Base-by-base conservation (phyloP, 129 eudicot species). In the Chrysanthemum seticuspe region DNA sequence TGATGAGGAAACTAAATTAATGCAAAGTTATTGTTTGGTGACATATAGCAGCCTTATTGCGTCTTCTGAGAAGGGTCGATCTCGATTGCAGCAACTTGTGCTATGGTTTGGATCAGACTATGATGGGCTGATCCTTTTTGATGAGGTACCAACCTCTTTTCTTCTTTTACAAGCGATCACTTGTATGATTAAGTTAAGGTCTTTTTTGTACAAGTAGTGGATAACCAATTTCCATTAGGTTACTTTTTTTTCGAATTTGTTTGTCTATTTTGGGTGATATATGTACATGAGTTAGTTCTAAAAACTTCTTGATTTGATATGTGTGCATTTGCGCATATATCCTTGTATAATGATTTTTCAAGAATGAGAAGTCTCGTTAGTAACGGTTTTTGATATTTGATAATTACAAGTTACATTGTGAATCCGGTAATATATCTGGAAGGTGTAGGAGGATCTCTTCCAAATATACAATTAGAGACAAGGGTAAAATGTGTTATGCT, bases 21-120 rank as follows among this genome's bases (percentile, higher is more conserved):
- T 19, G 21, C 21, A 19, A 19, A 19, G 21, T 19, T 19, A 19
- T 19, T 19, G 21, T 19, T 19, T 19, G 21, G 21, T 19, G 87
- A 95, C 99, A 29, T 95, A 95, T 65, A 95, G 91, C 90, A 90
- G 99, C 78, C 99, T 91, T 76, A 95, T 95, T 77, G 96, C 99
- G 18, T 95, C 99, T 69, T 95, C 97, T 18, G 99, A 95, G 85
- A 95, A 77, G 80, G 99, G 97, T 16, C 91, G 90, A 54, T 88
- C 99, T 71, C 95, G 99, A 50, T 83, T 95, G 82, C 96, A 87
- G 72, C 97, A 95, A 74, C 99, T 95, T 85, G 97, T 85, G 76
- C 97, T 88, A 72, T 95, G 99, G 99, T 88, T 80, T 85, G 99
- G 97, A 61, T 75, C 72, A 54, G 85, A 86, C 19, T 88, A 70